Base-by-base conservation (phyloP, 306 rosid genomes). In the Sesbania bispinosa region DNA sequence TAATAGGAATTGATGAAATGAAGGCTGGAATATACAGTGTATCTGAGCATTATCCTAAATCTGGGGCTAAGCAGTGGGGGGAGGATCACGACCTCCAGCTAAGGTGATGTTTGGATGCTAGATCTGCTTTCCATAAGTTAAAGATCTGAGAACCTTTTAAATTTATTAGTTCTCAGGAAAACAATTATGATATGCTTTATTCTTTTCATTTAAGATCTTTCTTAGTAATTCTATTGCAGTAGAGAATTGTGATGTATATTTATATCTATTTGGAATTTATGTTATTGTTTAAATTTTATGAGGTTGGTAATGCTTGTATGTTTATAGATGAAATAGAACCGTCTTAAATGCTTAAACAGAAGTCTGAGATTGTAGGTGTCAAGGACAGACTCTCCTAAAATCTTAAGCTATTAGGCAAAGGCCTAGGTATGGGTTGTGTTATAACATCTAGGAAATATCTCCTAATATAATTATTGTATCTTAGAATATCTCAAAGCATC, bases 21-120 rank as follows among this genome's bases (percentile, higher is more conserved):
- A 90, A 83, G 81, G 58, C 85, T 63, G 89, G 86, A 70, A 48
- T 82, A 18, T 85, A 13, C 71, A 62, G 81, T 83, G 39, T 81
- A 64, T 73, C 86, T 38, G 96, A 88, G 75, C 83, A 86, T 62
- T 79, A 45, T 74, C 77, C 85, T 69, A 91, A 85, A 83, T 66
- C 58, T 76, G 76, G 83, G 76, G 78, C 81, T 69, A 94, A 86
- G 80, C 96, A 84, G 61, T 94, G 99, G 99, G 96, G 99, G 85
- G 97, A 86, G 81, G 91, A 83, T 77, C 96, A 94, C 10, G 93
- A 94, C 79, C 87, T 94, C 79, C 96, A 89, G 77, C 88, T 94
- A 79, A 89, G 99, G 99, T 94, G 84, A 82, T 82, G 70, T 73
- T 75, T 77, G 62, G 76, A 67, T 51, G 62, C 72, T 77, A 11